Evolutionary conservation across 495 filamentous ascomycete genomes (phyloP).

Genomic region (Penicillium salamii): DNA sequence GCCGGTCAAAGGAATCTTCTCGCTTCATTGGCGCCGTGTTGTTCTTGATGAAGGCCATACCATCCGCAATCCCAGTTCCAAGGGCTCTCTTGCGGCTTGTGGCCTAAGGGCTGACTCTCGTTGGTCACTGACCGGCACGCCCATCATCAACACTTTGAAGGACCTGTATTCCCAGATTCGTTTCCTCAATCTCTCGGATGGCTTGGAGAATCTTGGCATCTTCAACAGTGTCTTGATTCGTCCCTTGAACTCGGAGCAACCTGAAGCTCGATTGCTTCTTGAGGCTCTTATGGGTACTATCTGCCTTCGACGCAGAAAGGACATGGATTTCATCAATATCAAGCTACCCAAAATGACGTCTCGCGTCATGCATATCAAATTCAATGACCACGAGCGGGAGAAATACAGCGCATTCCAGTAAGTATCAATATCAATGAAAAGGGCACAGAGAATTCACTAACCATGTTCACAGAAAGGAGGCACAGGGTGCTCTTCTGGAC

Average conservation of each 20-base stretch:
- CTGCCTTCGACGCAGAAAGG: conserved; percentile 80
- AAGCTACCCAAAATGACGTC: conserved; percentile 76
- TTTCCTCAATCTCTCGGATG: conserved; percentile 75
- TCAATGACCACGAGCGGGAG: conserved; percentile 69
- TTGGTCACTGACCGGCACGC: conserved; percentile 83
- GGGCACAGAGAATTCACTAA: conserved; percentile 10
- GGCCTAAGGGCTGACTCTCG: conserved; percentile 65
- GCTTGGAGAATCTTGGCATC: conserved; percentile 68
- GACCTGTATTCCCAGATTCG: conserved; percentile 80
- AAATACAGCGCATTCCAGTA: conserved; percentile 78
- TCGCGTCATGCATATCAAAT: conserved; percentile 75
- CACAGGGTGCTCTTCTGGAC: conserved; percentile 64
- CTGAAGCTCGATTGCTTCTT: conserved; percentile 60
- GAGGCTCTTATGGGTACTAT: conserved; percentile 79
- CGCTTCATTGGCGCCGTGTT: conserved; percentile 73
- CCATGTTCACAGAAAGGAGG: conserved; percentile 55
- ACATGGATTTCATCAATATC: conserved; percentile 86
- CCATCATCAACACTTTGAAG: conserved; percentile 73
- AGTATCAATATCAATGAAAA: conserved; percentile 9
- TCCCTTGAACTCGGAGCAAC: conserved; percentile 60
- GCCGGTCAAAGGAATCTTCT: conserved; percentile 52
- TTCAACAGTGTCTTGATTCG: conserved; percentile 75
- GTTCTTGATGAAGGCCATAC: conserved; percentile 87
- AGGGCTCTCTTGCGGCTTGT: conserved; percentile 65
- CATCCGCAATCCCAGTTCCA: conserved; percentile 76